phyloP scores from a whole-genome alignment of 257 asterid species.

The Nicotiana undulata region DNA sequence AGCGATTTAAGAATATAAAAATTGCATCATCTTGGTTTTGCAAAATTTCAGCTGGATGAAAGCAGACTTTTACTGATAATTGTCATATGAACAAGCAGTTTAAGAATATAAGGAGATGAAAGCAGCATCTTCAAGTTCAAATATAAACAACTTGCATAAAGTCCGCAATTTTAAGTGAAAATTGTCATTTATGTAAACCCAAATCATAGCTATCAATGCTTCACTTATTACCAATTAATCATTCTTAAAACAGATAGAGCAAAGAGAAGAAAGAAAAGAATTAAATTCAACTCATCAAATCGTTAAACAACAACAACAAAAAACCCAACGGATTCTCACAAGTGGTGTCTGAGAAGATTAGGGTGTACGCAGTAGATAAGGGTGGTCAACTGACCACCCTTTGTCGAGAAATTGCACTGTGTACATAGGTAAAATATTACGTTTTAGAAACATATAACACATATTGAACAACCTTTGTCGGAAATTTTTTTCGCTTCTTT shows the following conservation, averaged over 20 bases:
- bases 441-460: too few species aligned
- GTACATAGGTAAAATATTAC: too few species aligned
- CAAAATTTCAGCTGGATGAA: neutral
- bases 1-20: neutral
- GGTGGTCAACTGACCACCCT: too few species aligned
- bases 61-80: neutral
- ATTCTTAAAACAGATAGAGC: neutral
- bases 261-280: neutral
- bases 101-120: neutral
- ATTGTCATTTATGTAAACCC: neutral
- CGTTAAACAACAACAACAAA: neutral
- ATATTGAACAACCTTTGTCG: too few species aligned
- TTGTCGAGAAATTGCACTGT: too few species aligned
- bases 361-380: too few species aligned
- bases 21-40: neutral
- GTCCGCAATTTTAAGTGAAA: neutral
- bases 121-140: neutral
- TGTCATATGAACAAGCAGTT: neutral
- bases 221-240: neutral
- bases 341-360: too few species aligned
- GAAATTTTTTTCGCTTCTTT: too few species aligned
- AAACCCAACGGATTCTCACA: too few species aligned
- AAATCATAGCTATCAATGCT: neutral
- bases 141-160: neutral
- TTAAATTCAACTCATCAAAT: neutral